Conservation (phyloP, 2,329 filamentous ascomycete species). For the Plectosphaerella cucumerina region DNA sequence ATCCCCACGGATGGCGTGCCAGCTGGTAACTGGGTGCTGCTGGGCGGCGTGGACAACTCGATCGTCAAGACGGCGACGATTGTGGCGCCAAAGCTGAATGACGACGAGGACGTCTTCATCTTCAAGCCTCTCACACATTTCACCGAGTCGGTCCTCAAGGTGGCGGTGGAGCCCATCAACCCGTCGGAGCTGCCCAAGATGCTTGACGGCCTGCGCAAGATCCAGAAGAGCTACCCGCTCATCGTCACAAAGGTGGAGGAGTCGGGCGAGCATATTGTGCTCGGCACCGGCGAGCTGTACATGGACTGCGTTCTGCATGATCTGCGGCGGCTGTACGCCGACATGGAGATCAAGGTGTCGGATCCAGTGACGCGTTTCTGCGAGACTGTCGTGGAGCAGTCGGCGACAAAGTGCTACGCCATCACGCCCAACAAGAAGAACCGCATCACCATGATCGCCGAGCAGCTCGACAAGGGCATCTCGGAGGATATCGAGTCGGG, state of each 20-base stretch:
- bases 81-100: conserved; percentile 72
- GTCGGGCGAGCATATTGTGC: conserved; percentile 90
- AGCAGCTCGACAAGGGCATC: conserved; percentile 91
- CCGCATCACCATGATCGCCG: conserved; percentile 97
- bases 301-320: conserved; percentile 99
- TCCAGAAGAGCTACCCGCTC: conserved; percentile 96
- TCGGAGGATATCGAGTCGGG: conserved; percentile 91
- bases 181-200: conserved; percentile 98
- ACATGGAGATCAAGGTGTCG: conserved; percentile 99
- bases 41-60: conserved; percentile 92
- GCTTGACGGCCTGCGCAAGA: conserved; percentile 91
- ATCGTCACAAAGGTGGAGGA: conserved; percentile 97
- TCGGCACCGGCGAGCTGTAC: conserved; percentile 97
- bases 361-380: conserved; percentile 97
- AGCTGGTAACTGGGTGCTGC: conserved; percentile 88
- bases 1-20: conserved; percentile 88
- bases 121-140: conserved; percentile 92
- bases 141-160: conserved; percentile 95
- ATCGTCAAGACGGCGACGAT: conserved; percentile 97
- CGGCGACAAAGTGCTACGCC: conserved; percentile 95
- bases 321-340: conserved; percentile 85
- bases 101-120: conserved; percentile 90
- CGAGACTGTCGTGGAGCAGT: conserved; percentile 96
- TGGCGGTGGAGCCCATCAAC: conserved; percentile 96
- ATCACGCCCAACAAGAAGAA: conserved; percentile 99